phyloP scores from a whole-genome alignment of 169 alveolate species.

The Gregarina niphandrodes region DNA sequence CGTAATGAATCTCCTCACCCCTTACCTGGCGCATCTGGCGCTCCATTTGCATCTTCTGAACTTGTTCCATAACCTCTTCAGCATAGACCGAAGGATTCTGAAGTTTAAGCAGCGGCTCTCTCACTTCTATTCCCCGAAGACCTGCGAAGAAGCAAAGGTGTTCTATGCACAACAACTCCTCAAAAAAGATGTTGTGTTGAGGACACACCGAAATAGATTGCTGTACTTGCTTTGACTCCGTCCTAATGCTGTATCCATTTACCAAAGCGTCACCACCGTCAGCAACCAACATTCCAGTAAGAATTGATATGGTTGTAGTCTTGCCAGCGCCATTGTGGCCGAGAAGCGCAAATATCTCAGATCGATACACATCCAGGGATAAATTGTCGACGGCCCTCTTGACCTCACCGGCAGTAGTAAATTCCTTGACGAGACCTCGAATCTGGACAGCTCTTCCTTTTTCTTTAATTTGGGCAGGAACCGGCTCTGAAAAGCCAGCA shows the following conservation, averaged over 20 bases:
- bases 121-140: neutral
- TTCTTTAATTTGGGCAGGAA: too few relatives aligned
- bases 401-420: too few relatives aligned
- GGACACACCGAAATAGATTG: constrained; percentile 51
- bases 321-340: constrained; percentile 79
- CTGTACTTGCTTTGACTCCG: constrained; percentile 26
- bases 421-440: too few relatives aligned
- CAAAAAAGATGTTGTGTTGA: constrained; percentile 47
- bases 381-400: constrained; percentile 12
- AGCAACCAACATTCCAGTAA: constrained; percentile 42
- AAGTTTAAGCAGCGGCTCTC: too few relatives aligned
- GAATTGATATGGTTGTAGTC: constrained; percentile 49
- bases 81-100: too few relatives aligned
- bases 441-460: too few relatives aligned
- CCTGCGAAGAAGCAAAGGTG: constrained; percentile 11
- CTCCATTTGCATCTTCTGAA: too few relatives aligned
- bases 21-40: too few relatives aligned
- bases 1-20: too few relatives aligned
- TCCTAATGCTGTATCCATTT: constrained; percentile 28
- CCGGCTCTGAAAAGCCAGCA: too few relatives aligned
- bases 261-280: constrained; percentile 36
- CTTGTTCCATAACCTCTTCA: too few relatives aligned
- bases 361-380: constrained; percentile 10
- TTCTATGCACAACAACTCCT: constrained; percentile 34
- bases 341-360: constrained; percentile 54